Conservation (phyloP, 495 filamentous ascomycete genomes). For the Hypomontagnella submonticulosa region DNA sequence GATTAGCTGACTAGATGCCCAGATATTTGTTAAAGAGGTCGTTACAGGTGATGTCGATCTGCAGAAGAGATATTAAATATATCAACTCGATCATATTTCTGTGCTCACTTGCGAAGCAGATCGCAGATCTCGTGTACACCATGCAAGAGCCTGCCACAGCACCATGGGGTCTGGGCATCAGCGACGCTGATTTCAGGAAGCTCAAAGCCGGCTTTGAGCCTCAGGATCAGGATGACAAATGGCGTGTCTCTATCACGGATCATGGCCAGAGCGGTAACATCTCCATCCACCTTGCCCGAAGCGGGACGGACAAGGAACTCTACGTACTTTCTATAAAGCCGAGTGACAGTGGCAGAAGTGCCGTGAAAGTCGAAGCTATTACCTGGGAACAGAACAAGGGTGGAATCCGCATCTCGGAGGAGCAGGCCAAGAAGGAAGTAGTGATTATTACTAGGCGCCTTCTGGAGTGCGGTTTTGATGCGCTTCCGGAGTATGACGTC, state of each 20-base stretch:
- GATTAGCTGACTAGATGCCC: no score
- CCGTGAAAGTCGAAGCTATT: constrained; percentile 1
- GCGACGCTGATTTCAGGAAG: constrained; percentile 1
- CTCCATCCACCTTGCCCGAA: constrained; percentile 4
- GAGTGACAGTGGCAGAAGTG: neutral
- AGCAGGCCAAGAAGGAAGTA: constrained; percentile 12
- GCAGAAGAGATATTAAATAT: no score
- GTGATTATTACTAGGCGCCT: constrained; percentile 2
- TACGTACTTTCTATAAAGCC: constrained; percentile 4
- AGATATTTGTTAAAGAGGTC: no score
- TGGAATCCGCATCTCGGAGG: neutral
- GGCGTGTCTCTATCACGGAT: neutral
- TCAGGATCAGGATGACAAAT: constrained; percentile 6
- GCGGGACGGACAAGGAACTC: neutral
- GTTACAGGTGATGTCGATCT: no score
- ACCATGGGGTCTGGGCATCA: neutral
- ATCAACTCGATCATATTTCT: no score
- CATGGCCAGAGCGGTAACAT: neutral
- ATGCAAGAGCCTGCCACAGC: constrained; percentile 9
- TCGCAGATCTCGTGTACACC: neutral
- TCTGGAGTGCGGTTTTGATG: neutral
- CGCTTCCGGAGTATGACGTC: constrained; percentile 1
- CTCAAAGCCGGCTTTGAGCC: constrained; percentile 5
- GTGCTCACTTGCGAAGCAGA: neutral
- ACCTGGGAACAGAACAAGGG: constrained; percentile 11